Evolutionary conservation across 2,329 filamentous ascomycete genomes (phyloP), one percentile per base, ranked within the genome.

Genomic region (Pseudogymnoascus sp.): DNA sequence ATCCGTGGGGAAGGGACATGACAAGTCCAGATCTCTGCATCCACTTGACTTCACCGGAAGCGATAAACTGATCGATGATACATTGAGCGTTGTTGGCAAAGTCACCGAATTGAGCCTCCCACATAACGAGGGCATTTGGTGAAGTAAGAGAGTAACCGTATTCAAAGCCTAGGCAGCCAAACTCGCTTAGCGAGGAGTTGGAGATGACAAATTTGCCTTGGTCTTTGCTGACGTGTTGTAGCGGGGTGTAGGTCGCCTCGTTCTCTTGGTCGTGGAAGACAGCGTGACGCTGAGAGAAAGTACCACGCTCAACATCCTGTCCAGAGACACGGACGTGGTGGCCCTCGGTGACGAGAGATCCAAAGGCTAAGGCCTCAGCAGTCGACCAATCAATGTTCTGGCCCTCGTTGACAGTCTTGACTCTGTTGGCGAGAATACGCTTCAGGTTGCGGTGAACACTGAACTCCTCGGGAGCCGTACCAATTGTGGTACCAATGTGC

Each of bases 71-170:
- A 77, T 99, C 95, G 74, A 99, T 96, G 78, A 99, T 96, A 76
- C 92, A 96, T 79, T 99, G 95, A 47, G 95, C 93, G 74, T 97
- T 99, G 84, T 99, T 99, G 83, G 95, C 95, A 73, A 99, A 99
- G 78, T 99, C 95, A 82, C 95, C 95, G 73, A 99, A 99, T 78
- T 99, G 95, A 38, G 95, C 95, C 80, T 99, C 95, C 95, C 95
- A 99, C 87, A 99, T 96, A 71, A 99, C 93, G 26, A 99, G 86
- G 38, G 95, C 93, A 75, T 97, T 96, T 64, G 95, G 95, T 31
- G 95, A 97, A 28, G 93, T 96, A 66, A 99, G 81, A 2, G 95
- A 99, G 82, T 99, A 99, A 66, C 95, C 95, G 73, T 99, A 99
- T 78, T 99, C 95, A 76, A 99, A 99, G 62, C 95, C 95, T 67